Conservation (phyloP, 1,139 yeast species). For the Geotrichum reessii region DNA sequence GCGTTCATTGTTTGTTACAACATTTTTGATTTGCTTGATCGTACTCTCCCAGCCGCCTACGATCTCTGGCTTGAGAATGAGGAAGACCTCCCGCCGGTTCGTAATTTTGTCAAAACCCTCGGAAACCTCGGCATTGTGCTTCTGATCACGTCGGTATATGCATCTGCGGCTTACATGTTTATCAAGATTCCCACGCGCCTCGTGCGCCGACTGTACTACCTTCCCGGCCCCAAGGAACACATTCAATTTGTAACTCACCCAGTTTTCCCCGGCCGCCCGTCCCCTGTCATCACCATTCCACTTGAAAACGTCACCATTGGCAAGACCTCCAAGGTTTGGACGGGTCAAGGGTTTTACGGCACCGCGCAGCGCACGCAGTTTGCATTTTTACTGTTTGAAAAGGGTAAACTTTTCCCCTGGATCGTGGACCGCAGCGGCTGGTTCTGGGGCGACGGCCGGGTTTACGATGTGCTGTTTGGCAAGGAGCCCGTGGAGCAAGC, state of each 20-base stretch:
- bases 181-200: slow-evolving; percentile 60
- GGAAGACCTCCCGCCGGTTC: slow-evolving; percentile 34
- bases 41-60: slow-evolving; percentile 53
- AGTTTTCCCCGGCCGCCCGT: slow-evolving; percentile 64
- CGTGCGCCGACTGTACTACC: slow-evolving; percentile 68
- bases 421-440: slow-evolving; percentile 77
- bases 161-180: slow-evolving; percentile 41
- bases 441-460: slow-evolving; percentile 90
- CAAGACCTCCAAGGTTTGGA: slow-evolving; percentile 64
- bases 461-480: slow-evolving; percentile 73
- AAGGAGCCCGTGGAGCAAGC: slow-evolving; percentile 71
- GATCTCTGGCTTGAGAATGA: slow-evolving; percentile 57
- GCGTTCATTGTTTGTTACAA: slow-evolving; percentile 68
- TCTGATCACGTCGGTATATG: slow-evolving; percentile 41
- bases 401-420: slow-evolving; percentile 56
- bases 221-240: slow-evolving; percentile 51
- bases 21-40: slow-evolving; percentile 51
- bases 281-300: slow-evolving; percentile 69
- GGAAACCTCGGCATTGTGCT: slow-evolving; percentile 41
- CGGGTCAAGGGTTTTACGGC: slow-evolving; percentile 83
- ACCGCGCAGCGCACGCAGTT: slow-evolving; percentile 71
- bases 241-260: slow-evolving; percentile 70
- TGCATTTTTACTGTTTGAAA: slow-evolving; percentile 65
- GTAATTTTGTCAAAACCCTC: slow-evolving; percentile 36
- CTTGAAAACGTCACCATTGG: slow-evolving; percentile 51